phyloP scores from a whole-genome alignment of 495 filamentous ascomycete species.

The Pseudomonodictys pantanalensis region DNA sequence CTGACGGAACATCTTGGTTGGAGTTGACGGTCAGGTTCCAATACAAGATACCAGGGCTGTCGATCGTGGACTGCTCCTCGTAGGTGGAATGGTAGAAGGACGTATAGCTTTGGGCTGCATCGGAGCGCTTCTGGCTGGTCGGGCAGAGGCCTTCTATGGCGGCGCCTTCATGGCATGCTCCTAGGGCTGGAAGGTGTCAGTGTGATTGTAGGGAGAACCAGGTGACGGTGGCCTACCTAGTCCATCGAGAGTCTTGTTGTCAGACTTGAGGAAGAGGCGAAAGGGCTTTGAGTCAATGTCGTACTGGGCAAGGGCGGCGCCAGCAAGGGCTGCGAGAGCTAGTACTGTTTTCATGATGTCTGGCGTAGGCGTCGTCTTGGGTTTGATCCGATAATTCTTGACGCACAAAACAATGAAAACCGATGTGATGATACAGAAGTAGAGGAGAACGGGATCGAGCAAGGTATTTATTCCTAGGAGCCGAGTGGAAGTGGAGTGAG shows the following conservation, averaged over 20 bases:
- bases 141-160: constrained; percentile 54
- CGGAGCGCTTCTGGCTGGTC: constrained; percentile 22
- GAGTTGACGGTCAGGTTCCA: constrained; percentile 31
- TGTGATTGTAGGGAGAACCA: neutral
- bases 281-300: constrained; percentile 37
- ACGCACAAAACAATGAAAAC: too few species aligned
- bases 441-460: too few species aligned
- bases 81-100: constrained; percentile 24
- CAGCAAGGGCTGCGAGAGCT: neutral
- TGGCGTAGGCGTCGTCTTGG: too few species aligned
- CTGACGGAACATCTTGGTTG: constrained; percentile 37
- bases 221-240: neutral
- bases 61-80: constrained; percentile 26
- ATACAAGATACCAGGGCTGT: constrained; percentile 41
- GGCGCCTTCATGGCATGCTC: constrained; percentile 56
- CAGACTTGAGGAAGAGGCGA: constrained; percentile 26
- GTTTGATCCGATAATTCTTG: too few species aligned
- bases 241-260: constrained; percentile 41
- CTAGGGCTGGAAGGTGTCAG: constrained; percentile 31
- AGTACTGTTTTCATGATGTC: constrained; percentile 7
- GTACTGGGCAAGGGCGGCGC: constrained; percentile 4
- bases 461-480: too few species aligned
- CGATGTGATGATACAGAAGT: too few species aligned
- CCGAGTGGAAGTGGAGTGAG: too few species aligned
- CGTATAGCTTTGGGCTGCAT: constrained; percentile 29